These are phyloP conservation scores for Pyropia yezoensis DNA, from an alignment of 23 red algal species.

Conservation along the genomic window DNA sequence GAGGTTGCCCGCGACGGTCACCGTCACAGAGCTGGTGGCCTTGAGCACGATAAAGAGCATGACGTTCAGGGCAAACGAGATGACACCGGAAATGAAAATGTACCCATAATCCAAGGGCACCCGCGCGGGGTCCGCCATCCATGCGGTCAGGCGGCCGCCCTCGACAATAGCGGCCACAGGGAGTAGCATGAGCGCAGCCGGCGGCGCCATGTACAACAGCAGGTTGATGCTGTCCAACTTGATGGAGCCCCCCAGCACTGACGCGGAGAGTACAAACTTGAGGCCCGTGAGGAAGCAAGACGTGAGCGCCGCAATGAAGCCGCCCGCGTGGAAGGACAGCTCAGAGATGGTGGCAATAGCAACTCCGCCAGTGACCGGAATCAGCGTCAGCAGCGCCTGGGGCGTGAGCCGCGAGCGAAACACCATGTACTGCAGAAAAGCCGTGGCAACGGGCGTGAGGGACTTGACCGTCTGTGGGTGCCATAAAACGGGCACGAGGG, in stretches of 20 bases:
- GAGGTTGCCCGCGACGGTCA: slow-evolving; percentile 76
- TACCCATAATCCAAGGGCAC: slow-evolving; percentile 19
- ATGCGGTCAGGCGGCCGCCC: slow-evolving; percentile 6
- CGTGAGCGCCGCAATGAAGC: slow-evolving; percentile 78
- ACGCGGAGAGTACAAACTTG: slow-evolving; percentile 68
- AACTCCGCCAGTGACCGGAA: slow-evolving; percentile 76
- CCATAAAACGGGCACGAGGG: too few relatives aligned
- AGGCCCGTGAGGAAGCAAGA: slow-evolving; percentile 73
- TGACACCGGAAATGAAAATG: slow-evolving; percentile 29
- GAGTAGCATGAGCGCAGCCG: slow-evolving; percentile 39
- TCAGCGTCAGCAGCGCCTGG: slow-evolving; percentile 61
- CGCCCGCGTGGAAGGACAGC: slow-evolving; percentile 73
- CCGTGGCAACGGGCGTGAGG: slow-evolving; percentile 51
- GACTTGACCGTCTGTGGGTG: slow-evolving; percentile 43
- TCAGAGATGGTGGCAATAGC: slow-evolving; percentile 65
- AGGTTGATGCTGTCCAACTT: slow-evolving; percentile 66
- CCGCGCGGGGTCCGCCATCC: slow-evolving; percentile 31
- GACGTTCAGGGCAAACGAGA: slow-evolving; percentile 71
- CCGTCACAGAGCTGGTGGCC: slow-evolving; percentile 69
- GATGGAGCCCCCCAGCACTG: slow-evolving; percentile 51
- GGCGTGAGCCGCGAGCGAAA: slow-evolving; percentile 47
- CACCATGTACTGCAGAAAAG: slow-evolving; percentile 52
- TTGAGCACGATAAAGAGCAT: slow-evolving; percentile 73
- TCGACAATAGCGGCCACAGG: slow-evolving; percentile 34
- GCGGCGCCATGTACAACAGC: slow-evolving; percentile 63